Conservation (phyloP, 2,329 filamentous ascomycete genomes). For the Cercospora sesami region DNA sequence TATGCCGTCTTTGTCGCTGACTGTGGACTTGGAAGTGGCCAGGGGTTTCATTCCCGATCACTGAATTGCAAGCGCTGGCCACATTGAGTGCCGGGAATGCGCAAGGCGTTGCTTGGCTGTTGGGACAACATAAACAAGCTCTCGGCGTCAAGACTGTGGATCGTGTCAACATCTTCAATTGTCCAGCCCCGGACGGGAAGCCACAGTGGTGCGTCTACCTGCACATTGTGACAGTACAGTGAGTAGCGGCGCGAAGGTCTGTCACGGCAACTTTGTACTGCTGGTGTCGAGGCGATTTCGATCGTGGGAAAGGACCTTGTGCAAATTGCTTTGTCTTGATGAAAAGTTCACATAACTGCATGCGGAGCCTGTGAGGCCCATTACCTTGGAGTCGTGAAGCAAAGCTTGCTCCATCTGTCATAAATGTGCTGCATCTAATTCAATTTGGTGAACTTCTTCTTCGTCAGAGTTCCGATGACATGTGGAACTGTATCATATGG, state of each 20-base stretch:
- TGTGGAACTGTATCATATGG: slow-evolving; percentile 41
- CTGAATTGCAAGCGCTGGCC: slow-evolving; percentile 4
- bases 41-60: slow-evolving; percentile 3
- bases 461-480: slow-evolving; percentile 38
- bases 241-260: too few relatives aligned
- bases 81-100: slow-evolving; percentile 13
- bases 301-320: background rate
- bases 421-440: background rate
- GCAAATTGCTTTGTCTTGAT: background rate
- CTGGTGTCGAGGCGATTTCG: background rate
- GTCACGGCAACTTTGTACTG: background rate
- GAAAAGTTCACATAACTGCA: background rate
- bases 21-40: slow-evolving; percentile 4
- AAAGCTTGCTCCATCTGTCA: background rate
- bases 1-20: background rate
- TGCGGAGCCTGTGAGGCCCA: background rate
- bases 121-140: slow-evolving; percentile 14
- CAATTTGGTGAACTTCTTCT: slow-evolving; percentile 28
- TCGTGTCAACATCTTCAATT: slow-evolving; percentile 20
- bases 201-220: slow-evolving; percentile 18
- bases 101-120: slow-evolving; percentile 16
- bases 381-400: background rate
- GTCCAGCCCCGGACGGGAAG: slow-evolving; percentile 3
- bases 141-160: slow-evolving; percentile 16
- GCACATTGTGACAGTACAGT: slow-evolving; percentile 4